Percentiles rank a stretch among this genome's conserved stretches.
These are phyloP conservation scores for Saccharomycopsis selenospora DNA, from an alignment of 805 yeast genomes.

Conservation along the genomic window DNA sequence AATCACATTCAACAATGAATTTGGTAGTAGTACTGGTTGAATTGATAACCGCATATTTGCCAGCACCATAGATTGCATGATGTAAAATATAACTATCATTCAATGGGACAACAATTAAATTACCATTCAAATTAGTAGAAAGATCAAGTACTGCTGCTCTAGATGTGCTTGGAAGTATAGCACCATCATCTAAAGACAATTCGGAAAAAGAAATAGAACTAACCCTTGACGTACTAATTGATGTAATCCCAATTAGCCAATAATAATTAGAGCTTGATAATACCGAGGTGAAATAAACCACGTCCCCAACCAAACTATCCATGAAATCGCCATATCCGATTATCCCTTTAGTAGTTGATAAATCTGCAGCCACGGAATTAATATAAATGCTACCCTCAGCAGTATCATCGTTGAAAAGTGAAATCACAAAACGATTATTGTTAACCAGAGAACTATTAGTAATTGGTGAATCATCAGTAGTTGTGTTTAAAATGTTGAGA, in stretches of 20 bases:
- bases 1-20: slow-evolving; percentile 6
- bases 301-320: slow-evolving; percentile 4
- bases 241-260: slow-evolving; percentile 15
- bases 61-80: slow-evolving; percentile 2
- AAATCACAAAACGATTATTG: slow-evolving; percentile 1
- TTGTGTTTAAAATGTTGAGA: slow-evolving; percentile 6
- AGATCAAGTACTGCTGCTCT: slow-evolving; percentile 11
- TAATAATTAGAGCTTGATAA: slow-evolving; percentile 11
- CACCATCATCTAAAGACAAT: slow-evolving; percentile 10
- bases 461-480: neutral
- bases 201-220: neutral
- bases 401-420: slow-evolving; percentile 1
- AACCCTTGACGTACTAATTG: neutral
- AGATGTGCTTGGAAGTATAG: slow-evolving; percentile 7
- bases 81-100: slow-evolving; percentile 8
- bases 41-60: neutral
- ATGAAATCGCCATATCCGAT: slow-evolving; percentile 8
- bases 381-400: slow-evolving; percentile 5
- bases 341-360: slow-evolving; percentile 2
- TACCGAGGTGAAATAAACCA: slow-evolving; percentile 13
- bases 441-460: neutral
- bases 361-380: neutral
- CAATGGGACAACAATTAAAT: slow-evolving; percentile 1
- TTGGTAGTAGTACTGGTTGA: neutral
- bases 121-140: slow-evolving; percentile 2